These are phyloP conservation scores for Tolypocladium guangdongense DNA, from an alignment of 2,329 filamentous ascomycete species.

Conservation along the genomic window DNA sequence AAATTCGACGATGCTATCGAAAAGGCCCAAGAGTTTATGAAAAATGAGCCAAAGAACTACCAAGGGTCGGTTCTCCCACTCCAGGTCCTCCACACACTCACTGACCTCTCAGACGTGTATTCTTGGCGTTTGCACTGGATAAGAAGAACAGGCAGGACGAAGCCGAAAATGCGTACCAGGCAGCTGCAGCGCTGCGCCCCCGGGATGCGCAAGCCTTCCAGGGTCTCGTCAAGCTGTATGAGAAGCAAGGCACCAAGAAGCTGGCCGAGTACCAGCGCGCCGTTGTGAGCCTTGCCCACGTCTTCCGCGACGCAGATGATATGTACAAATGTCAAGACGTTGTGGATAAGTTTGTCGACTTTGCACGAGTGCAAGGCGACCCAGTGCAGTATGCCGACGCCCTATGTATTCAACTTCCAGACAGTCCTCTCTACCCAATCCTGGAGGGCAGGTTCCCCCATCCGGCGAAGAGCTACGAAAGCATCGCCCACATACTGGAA, in stretches of 20 bases:
- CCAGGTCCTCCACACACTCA: neutral
- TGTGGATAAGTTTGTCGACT: slow-evolving; percentile 69
- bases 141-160: slow-evolving; percentile 61
- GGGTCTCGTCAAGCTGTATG: slow-evolving; percentile 75
- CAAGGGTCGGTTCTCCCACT: slow-evolving; percentile 51
- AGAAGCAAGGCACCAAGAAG: slow-evolving; percentile 60
- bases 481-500: slow-evolving; percentile 74
- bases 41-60: slow-evolving; percentile 67
- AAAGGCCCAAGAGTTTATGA: slow-evolving; percentile 58
- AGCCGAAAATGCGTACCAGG: slow-evolving; percentile 65
- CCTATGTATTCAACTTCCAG: slow-evolving; percentile 66
- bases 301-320: slow-evolving; percentile 58
- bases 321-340: slow-evolving; percentile 54
- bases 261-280: slow-evolving; percentile 66
- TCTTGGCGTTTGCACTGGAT: slow-evolving; percentile 75
- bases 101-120: slow-evolving; percentile 51
- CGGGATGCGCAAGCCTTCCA: slow-evolving; percentile 82
- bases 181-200: slow-evolving; percentile 60
- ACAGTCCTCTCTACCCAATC: slow-evolving; percentile 66
- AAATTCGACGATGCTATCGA: slow-evolving; percentile 67
- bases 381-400: slow-evolving; percentile 65
- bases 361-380: slow-evolving; percentile 62
- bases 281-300: slow-evolving; percentile 60
- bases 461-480: slow-evolving; percentile 70
- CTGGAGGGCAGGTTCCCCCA: slow-evolving; percentile 77